phyloP scores from a whole-genome alignment of 2,329 filamentous ascomycete genomes.

The Neodidymelliopsis sp. region DNA sequence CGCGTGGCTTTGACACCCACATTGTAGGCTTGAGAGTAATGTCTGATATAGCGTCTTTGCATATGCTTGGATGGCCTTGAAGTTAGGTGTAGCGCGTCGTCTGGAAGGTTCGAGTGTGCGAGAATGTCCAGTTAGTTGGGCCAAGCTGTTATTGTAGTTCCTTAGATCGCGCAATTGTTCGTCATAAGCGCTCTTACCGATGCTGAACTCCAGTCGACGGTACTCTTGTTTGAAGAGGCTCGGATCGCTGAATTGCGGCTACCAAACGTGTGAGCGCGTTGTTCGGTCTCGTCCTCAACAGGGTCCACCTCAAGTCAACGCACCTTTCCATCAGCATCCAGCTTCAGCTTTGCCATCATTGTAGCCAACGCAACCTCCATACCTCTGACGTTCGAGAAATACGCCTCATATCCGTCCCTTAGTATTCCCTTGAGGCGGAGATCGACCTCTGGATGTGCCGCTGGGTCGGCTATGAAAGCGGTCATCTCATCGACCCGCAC shows the following conservation, averaged over 20 bases:
- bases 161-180: slow-evolving; percentile 28
- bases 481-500: slow-evolving; percentile 27
- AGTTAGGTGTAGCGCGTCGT: slow-evolving; percentile 26
- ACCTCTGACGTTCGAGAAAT: slow-evolving; percentile 22
- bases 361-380: slow-evolving; percentile 24
- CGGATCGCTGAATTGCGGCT: slow-evolving; percentile 31
- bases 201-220: slow-evolving; percentile 32
- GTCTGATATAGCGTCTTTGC: slow-evolving; percentile 26
- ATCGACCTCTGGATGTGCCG: too few species aligned
- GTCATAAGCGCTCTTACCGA: slow-evolving; percentile 34
- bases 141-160: slow-evolving; percentile 30
- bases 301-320: too few species aligned
- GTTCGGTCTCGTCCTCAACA: too few species aligned
- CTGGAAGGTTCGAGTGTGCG: slow-evolving; percentile 25
- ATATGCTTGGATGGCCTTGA: slow-evolving; percentile 26
- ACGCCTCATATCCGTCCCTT: slow-evolving; percentile 19
- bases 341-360: slow-evolving; percentile 27
- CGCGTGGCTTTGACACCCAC: slow-evolving; percentile 28
- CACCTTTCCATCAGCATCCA: slow-evolving; percentile 30
- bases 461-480: slow-evolving; percentile 23
- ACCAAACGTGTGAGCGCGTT: too few species aligned
- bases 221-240: slow-evolving; percentile 37
- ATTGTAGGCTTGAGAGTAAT: slow-evolving; percentile 22
- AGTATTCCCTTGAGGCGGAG: slow-evolving; percentile 20
- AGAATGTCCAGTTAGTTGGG: slow-evolving; percentile 34